Conservation (phyloP, 2,329 filamentous ascomycete genomes). For the Ceratocystiopsis sp. region DNA sequence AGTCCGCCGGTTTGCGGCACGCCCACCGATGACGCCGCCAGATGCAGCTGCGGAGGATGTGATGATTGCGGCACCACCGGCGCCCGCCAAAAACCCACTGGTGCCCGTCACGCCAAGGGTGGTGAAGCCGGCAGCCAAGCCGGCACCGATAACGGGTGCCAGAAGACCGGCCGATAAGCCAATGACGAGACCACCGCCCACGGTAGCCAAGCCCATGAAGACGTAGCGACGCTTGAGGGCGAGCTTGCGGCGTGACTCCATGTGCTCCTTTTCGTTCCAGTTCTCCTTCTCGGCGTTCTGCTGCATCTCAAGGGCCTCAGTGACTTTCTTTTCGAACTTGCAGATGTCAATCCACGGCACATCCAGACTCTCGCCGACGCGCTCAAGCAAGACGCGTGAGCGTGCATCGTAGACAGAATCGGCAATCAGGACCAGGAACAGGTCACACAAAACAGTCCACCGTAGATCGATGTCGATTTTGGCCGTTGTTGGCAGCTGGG, state of each 20-base stretch:
- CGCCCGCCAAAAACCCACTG: conserved; percentile 72
- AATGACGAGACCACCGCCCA: conserved; percentile 88
- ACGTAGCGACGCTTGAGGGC: conserved; percentile 72
- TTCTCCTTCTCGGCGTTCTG: conserved; percentile 87
- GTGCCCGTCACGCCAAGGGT: conserved; percentile 89
- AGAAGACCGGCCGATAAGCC: conserved; percentile 83
- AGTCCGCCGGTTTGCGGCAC: conserved; percentile 72
- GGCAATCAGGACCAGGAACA: conserved; percentile 92
- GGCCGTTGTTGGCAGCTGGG: conserved; percentile 61
- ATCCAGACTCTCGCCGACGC: conserved; percentile 62
- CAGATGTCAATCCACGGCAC: conserved; percentile 88
- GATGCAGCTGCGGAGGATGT: conserved; percentile 77
- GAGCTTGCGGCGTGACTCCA: conserved; percentile 67
- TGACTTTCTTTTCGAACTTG: conserved; percentile 91
- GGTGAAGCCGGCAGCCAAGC: conserved; percentile 84
- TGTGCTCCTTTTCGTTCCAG: conserved; percentile 93
- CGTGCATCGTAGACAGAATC: conserved; percentile 85
- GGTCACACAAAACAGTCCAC: conserved; percentile 91
- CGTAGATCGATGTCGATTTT: conserved; percentile 91
- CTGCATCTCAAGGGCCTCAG: conserved; percentile 94
- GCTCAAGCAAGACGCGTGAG: conserved; percentile 68
- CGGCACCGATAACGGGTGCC: conserved; percentile 85
- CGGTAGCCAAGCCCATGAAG: conserved; percentile 92
- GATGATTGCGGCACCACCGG: conserved; percentile 85
- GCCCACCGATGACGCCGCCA: conserved; percentile 70